phyloP scores from a whole-genome alignment of 345 rosid genomes.

The Conringia planisiliqua region DNA sequence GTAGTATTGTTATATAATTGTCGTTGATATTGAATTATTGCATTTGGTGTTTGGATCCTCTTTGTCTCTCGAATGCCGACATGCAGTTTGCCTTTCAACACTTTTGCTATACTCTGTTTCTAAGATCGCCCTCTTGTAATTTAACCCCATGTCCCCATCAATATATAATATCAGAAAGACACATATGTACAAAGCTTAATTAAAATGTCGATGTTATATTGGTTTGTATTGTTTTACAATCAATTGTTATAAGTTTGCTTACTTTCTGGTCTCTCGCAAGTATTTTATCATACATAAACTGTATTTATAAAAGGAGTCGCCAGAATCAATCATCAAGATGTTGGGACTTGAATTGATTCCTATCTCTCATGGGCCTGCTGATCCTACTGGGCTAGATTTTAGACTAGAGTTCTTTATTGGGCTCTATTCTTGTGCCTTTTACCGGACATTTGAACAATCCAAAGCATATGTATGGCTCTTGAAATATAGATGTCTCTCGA shows the following conservation, averaged over 20 bases:
- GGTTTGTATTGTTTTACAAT: not conserved
- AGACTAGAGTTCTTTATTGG: not conserved
- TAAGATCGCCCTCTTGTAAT: not conserved
- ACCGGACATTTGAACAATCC: not conserved
- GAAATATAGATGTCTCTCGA: too few species aligned
- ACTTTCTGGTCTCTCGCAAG: not conserved
- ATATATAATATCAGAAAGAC: not conserved
- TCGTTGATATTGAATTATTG: not conserved
- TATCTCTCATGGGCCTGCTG: not conserved
- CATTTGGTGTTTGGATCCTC: not conserved
- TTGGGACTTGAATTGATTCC: not conserved
- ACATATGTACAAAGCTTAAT: not conserved
- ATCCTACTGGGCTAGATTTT: not conserved
- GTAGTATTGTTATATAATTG: not conserved
- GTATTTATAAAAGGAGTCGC: too few species aligned
- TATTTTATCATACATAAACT: too few species aligned
- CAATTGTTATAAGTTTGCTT: not conserved
- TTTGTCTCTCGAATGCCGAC: constrained; percentile 20
- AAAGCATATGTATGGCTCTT: too few species aligned
- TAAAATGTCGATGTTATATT: not conserved
- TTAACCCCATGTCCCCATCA: constrained; percentile 13
- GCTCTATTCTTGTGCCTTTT: not conserved
- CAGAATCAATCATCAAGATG: not conserved
- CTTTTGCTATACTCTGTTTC: constrained; percentile 5
- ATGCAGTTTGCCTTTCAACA: not conserved